A percentile compares a stretch with the other conserved stretches of the same genome.
Evolutionary conservation across 768 basidiomycete genomes (phyloP).

Genomic region (Psilocybe cubensis): DNA sequence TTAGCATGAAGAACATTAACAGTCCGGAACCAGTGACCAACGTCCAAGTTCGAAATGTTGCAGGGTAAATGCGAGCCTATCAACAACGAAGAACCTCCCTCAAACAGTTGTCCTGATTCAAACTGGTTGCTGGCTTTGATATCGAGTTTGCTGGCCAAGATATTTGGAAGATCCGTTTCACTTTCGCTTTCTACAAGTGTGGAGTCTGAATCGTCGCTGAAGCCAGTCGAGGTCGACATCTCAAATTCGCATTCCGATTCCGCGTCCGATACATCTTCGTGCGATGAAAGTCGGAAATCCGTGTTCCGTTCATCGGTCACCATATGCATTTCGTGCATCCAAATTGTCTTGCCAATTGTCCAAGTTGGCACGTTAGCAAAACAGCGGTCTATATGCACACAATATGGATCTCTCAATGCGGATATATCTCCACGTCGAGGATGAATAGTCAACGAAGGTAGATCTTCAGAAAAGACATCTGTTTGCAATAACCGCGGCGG

Average conservation of each 20-base stretch:
- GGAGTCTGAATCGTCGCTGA: slow-evolving; percentile 57
- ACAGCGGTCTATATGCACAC: slow-evolving; percentile 58
- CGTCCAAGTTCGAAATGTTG: not conserved
- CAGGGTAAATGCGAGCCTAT: not conserved
- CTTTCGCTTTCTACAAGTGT: slow-evolving; percentile 58
- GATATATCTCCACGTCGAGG: slow-evolving; percentile 69
- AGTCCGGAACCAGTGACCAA: slow-evolving; percentile 17
- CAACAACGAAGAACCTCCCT: not conserved
- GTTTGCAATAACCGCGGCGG: not conserved
- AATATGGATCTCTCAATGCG: slow-evolving; percentile 60
- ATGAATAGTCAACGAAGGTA: slow-evolving; percentile 45
- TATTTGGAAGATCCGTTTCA: slow-evolving; percentile 30
- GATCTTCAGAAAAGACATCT: slow-evolving; percentile 7
- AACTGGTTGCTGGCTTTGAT: slow-evolving; percentile 3
- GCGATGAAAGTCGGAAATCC: slow-evolving; percentile 11
- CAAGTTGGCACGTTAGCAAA: slow-evolving; percentile 61
- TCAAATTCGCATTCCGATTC: slow-evolving; percentile 38
- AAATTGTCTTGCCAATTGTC: slow-evolving; percentile 71
- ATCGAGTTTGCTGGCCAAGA: slow-evolving; percentile 12
- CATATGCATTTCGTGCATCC: slow-evolving; percentile 60
- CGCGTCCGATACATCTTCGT: slow-evolving; percentile 26
- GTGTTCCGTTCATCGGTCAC: slow-evolving; percentile 20
- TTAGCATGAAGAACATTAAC: not conserved
- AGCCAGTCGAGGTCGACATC: slow-evolving; percentile 34
- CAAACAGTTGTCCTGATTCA: not conserved